Conservation (phyloP, 352 stramenopile genomes). For the Discostella stelligera region DNA sequence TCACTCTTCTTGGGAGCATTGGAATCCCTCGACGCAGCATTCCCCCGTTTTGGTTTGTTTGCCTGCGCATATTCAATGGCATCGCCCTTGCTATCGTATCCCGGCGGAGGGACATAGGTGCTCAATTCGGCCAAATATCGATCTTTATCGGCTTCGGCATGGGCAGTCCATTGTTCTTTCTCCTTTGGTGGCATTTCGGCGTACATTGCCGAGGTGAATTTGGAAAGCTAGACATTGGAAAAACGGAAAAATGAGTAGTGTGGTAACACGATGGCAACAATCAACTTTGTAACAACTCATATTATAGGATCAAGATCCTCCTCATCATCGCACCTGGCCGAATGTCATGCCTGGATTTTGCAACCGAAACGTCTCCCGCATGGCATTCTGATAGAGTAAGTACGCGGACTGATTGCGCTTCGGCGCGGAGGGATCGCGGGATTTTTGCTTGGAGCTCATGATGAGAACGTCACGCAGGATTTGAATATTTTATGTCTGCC, state of each 20-base stretch:
- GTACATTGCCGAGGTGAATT: slow-evolving; percentile 81
- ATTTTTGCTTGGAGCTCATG: slow-evolving; percentile 13
- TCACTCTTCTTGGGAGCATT: slow-evolving; percentile 89
- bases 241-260: background rate
- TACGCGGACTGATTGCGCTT: slow-evolving; percentile 92
- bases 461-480: background rate
- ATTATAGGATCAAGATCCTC: too few species aligned
- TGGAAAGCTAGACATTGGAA: slow-evolving; percentile 62
- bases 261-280: too few species aligned
- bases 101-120: slow-evolving; percentile 59
- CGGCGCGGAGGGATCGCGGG: slow-evolving; percentile 86
- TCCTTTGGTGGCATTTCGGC: slow-evolving; percentile 62
- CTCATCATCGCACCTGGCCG: background rate
- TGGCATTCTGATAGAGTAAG: slow-evolving; percentile 93
- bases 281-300: too few species aligned
- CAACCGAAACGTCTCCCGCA: slow-evolving; percentile 84
- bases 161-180: slow-evolving; percentile 67
- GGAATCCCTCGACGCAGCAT: slow-evolving; percentile 68
- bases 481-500: too few species aligned
- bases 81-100: slow-evolving; percentile 77
- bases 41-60: background rate
- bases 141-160: slow-evolving; percentile 63
- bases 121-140: slow-evolving; percentile 70
- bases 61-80: slow-evolving; percentile 50
- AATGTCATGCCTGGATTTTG: slow-evolving; percentile 33